A percentile compares a stretch with the other conserved stretches of the same genome.
These are phyloP conservation scores for Eleusine coracana DNA, from an alignment of 176 grass and related monocot genomes.

Conservation along the genomic window DNA sequence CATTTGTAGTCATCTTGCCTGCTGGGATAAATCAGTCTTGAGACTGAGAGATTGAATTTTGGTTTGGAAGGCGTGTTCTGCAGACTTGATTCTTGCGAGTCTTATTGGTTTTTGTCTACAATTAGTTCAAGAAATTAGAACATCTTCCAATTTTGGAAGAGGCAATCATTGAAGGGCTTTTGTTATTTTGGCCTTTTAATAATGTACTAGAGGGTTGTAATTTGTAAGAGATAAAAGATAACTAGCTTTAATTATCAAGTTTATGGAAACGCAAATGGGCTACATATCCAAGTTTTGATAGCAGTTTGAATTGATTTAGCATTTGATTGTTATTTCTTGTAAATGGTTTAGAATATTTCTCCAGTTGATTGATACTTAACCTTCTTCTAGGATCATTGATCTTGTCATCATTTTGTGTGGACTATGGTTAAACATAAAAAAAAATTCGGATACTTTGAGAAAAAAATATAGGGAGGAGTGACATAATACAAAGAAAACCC, in stretches of 20 bases:
- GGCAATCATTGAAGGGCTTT: not conserved
- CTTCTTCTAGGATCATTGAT: not conserved
- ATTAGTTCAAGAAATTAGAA: not conserved
- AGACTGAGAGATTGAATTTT: not conserved
- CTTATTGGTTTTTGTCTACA: not conserved
- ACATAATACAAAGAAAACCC: not conserved
- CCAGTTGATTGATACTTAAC: not conserved
- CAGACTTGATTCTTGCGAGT: not conserved
- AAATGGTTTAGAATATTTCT: no score
- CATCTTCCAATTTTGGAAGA: not conserved
- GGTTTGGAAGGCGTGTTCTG: not conserved
- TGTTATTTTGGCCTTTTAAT: not conserved
- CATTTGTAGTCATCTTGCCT: not conserved
- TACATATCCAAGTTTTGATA: not conserved
- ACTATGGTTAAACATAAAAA: not conserved
- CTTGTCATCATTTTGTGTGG: not conserved
- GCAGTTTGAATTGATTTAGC: not conserved
- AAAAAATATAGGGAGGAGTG: not conserved
- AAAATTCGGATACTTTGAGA: not conserved
- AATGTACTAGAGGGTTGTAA: not conserved
- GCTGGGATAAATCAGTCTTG: not conserved
- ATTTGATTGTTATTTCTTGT: not conserved
- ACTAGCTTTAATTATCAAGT: no score
- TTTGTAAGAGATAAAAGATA: no score
- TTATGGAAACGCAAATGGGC: no score